Evolutionary conservation across 176 grass and related monocot genomes (phyloP), one percentile per base, ranked within the genome.

Genomic region (Triticum dicoccoides): DNA sequence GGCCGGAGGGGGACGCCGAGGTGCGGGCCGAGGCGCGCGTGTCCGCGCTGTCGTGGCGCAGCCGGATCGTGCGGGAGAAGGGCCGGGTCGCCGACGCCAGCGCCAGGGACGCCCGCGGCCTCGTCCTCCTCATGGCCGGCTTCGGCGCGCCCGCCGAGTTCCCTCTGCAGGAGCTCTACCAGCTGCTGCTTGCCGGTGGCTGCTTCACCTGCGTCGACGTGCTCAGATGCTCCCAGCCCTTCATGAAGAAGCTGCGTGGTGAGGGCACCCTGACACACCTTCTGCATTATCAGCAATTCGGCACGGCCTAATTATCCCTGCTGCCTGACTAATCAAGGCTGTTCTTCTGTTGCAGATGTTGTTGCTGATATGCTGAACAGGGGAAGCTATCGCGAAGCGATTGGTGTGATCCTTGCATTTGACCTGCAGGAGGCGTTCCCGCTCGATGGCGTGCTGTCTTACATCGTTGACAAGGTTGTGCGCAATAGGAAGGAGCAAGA

Each of bases 71-170:
- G 52, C 69, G 62, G 73, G 63, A 84, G 9, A 73, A 76, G 33
- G 89, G 81, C 1, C 67, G 82, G 30, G 27, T 92, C 8, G 74
- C 80, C 51, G 61, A n/a, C 0, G 89, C 90, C 21, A n/a, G 12
- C 9, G n/a, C 85, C 4, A 81, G 80, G 51, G 93, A 92, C 18
- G 88, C 90, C 24, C 88, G 84, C 42, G 93, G 90, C 33, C 88
- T 92, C 82, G 17, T 79, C 17, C 76, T 95, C 68, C 85, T 92
- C 73, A 84, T 95, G 30, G 85, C 73, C 0, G 76, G 75, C 8
- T 95, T 95, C 33, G 90, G 93, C 1, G 81, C 88, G 32, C 93
- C 90, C 1, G 3, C 4, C 14, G 93, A 92, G 68, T 78, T 92
- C 73, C 88, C 82, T 6, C 4, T 44, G 62, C 83, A 47, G 27